These are phyloP conservation scores for Gymnopus androsaceus DNA, from an alignment of 1,284 basidiomycete species.

Conservation along the genomic window DNA sequence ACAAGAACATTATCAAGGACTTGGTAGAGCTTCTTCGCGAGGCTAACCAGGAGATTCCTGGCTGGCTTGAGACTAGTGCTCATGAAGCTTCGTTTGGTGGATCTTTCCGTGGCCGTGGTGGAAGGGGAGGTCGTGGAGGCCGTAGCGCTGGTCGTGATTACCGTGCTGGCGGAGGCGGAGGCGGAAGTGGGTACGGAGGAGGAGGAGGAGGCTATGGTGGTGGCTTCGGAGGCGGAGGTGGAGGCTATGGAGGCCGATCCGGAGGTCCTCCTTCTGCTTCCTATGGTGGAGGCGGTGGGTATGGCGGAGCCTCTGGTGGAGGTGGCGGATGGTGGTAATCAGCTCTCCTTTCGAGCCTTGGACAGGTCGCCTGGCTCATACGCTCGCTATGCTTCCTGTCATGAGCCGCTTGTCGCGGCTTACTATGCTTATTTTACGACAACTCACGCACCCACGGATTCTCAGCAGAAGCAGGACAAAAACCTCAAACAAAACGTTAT, in stretches of 20 bases:
- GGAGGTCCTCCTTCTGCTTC: conserved; percentile 16
- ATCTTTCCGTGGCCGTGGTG: conserved; percentile 55
- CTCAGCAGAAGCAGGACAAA: conserved; percentile 12
- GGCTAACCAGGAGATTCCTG: conserved; percentile 94
- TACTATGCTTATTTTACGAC: conserved; percentile 1
- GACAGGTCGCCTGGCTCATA: conserved; percentile 11
- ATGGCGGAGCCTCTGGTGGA: conserved; percentile 17
- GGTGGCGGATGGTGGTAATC: conserved; percentile 22
- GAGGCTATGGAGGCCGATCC: conserved; percentile 18
- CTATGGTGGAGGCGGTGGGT: conserved; percentile 13
- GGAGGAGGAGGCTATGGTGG: conserved; percentile 37
- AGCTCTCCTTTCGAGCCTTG: conserved; percentile 9
- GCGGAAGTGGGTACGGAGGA: conserved; percentile 35
- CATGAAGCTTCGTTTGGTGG: conserved; percentile 79
- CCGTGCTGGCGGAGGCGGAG: conserved; percentile 38
- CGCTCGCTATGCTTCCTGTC: conserved; percentile 10
- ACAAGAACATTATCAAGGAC: conserved; percentile 90
- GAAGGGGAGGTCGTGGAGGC: conserved; percentile 52
- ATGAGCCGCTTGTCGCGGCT: conserved; percentile 17
- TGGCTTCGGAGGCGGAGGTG: conserved; percentile 22
- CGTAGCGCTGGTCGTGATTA: conserved; percentile 41
- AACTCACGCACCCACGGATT: conserved; percentile 5
- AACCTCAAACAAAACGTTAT: conserved; percentile 11
- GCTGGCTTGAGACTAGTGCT: conserved; percentile 89
- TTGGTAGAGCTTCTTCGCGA: conserved; percentile 92